phyloP scores from a whole-genome alignment of 1,284 basidiomycete genomes.

The Moesziomyces sp. region DNA sequence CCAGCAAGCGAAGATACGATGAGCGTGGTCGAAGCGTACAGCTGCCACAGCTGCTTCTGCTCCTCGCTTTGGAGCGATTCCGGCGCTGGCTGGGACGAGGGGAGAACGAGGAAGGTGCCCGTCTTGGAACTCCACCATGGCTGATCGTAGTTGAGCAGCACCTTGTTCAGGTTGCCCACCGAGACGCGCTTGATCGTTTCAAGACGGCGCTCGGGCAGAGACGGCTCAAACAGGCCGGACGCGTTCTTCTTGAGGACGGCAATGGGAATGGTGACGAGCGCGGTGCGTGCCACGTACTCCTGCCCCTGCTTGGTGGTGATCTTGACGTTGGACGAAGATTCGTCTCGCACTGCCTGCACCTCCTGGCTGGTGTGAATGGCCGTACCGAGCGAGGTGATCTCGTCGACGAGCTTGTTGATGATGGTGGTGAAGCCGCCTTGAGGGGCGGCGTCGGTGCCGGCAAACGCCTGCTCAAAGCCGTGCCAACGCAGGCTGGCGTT shows the following conservation, averaged over 20 bases:
- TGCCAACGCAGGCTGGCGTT: conserved; percentile 65
- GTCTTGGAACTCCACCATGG: conserved; percentile 70
- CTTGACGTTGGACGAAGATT: conserved; percentile 31
- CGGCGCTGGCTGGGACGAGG: conserved; percentile 50
- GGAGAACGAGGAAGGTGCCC: conserved; percentile 69
- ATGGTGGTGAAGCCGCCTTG: conserved; percentile 69
- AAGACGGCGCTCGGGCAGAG: conserved; percentile 60
- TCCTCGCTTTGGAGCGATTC: conserved; percentile 17
- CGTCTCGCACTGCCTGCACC: conserved; percentile 38
- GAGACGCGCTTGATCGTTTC: conserved; percentile 61
- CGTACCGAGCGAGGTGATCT: conserved; percentile 66
- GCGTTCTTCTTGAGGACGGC: conserved; percentile 66
- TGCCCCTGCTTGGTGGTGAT: conserved; percentile 41
- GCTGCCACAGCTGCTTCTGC: conserved; percentile 35
- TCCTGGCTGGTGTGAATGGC: conserved; percentile 66
- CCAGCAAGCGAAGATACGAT: conserved; percentile 67
- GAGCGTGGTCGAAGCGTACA: conserved; percentile 61
- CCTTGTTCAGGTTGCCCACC: conserved; percentile 64
- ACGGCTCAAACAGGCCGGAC: conserved; percentile 61
- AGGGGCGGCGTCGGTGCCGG: conserved; percentile 71
- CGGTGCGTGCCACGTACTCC: conserved; percentile 51
- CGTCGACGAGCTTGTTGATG: conserved; percentile 67
- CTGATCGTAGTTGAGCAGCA: conserved; percentile 68
- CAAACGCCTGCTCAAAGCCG: conserved; percentile 68
- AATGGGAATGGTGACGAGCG: conserved; percentile 68